Evolutionary conservation across 805 yeast genomes (phyloP).

Genomic region (Citeromyces nyonsensis): DNA sequence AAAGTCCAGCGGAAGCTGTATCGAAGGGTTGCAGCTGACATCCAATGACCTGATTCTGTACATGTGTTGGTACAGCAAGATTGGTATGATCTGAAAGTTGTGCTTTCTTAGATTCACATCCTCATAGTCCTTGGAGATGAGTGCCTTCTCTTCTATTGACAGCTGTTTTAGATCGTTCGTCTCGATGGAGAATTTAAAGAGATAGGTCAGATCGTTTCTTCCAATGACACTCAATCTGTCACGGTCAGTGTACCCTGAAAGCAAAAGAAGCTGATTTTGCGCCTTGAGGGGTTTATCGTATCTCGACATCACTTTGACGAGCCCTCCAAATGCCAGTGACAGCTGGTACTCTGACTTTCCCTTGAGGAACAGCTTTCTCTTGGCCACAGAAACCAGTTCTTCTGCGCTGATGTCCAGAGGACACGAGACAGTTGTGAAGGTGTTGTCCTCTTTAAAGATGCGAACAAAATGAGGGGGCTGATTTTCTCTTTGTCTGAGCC

Average conservation of each 20-base stretch:
- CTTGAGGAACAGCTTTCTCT: constrained; percentile 64
- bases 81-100: constrained; percentile 75
- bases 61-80: constrained; percentile 65
- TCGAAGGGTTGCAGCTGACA: constrained; percentile 77
- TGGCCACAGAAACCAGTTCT: constrained; percentile 8
- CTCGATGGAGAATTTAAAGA: constrained; percentile 68
- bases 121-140: constrained; percentile 47
- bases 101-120: constrained; percentile 61
- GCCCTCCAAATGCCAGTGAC: constrained; percentile 60
- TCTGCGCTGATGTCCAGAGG: no score
- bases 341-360: constrained; percentile 60
- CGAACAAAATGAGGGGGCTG: constrained; percentile 3
- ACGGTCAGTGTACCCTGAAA: constrained; percentile 68
- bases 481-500: constrained; percentile 1
- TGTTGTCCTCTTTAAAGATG: constrained; percentile 4
- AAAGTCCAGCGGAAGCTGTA: constrained; percentile 71
- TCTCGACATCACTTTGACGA: constrained; percentile 55
- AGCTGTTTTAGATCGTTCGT: constrained; percentile 44
- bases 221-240: constrained; percentile 71
- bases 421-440: constrained; percentile 1
- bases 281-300: constrained; percentile 66
- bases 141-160: constrained; percentile 56
- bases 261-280: constrained; percentile 54
- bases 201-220: constrained; percentile 66
- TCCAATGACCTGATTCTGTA: constrained; percentile 70